A percentile compares a stretch with the other conserved stretches of the same genome.
Evolutionary conservation across 305 asterid genomes (phyloP).

Genomic region (Solanum hybrid): DNA sequence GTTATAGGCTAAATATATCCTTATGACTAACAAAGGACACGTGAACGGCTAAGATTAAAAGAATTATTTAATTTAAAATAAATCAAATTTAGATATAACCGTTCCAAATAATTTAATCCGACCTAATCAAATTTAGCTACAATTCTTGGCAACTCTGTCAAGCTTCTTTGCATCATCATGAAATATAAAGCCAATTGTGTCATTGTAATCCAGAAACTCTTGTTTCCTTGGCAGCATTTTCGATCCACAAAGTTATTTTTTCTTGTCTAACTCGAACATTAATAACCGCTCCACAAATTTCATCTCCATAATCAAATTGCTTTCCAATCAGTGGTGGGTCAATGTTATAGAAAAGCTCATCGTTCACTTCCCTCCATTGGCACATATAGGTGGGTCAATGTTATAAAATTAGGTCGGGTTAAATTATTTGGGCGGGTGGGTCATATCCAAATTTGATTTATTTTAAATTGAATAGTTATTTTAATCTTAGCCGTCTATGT

Average conservation of each 20-base stretch:
- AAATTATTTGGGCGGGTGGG: neutral
- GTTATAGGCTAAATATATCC: no score
- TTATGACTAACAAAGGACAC: neutral
- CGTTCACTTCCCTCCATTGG: constrained; percentile 90
- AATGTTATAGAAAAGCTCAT: constrained; percentile 18
- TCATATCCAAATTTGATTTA: neutral
- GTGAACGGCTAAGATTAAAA: neutral
- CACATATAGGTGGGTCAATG: constrained; percentile 54
- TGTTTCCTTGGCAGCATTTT: constrained; percentile 77
- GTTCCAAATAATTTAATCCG: neutral
- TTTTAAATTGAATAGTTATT: neutral
- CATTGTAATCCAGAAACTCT: neutral
- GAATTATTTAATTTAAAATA: neutral
- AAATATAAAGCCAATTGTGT: neutral
- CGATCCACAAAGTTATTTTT: constrained; percentile 80
- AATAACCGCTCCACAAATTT: constrained; percentile 92
- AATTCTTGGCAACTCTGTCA: neutral
- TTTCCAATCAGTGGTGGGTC: constrained; percentile 59
- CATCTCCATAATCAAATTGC: constrained; percentile 89
- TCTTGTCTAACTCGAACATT: constrained; percentile 62
- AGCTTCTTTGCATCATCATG: neutral
- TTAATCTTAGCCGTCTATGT: no score
- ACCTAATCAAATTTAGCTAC: neutral
- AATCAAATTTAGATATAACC: no score
- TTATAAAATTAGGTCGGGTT: neutral